Base-by-base conservation (phyloP, 2,329 filamentous ascomycete species). In the Monilinia polystroma region DNA sequence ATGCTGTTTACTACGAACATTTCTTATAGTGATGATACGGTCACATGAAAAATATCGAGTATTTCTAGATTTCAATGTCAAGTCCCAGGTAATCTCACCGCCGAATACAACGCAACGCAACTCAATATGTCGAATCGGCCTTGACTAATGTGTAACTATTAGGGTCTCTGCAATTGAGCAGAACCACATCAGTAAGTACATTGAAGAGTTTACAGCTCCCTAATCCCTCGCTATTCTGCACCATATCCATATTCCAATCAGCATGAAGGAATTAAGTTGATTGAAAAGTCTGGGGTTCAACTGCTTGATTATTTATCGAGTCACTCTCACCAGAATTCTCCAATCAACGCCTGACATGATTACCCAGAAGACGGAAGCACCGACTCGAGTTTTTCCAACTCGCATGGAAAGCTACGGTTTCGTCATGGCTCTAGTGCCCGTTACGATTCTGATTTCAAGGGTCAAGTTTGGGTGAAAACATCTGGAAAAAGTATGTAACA, bases 351-450 rank as follows among this genome's bases (percentile, higher is more conserved):
- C 63, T 65, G 26, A 65, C 38, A 58, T 20, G 23, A 32, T 35
- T 45, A 38, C 23, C 4, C 35, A 65, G 63, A 65, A 41, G 54
- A 65, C 20, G 63, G 45, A 38, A 58, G 26, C 38, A 38, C 12
- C n/a, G 43, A 57, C n/a, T 11, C 53, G 32, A 49, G n/a, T 29
- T 38, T 32, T 58, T 18, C 43, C 8, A 51, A 51, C 20, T 69
- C 56, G 5, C 64, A 66, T 45, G 68, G 65, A 29, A 69, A 67
- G 11, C 38, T 69, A 20, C 68, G 67, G 23, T 78, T 78, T 66
- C 69, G 75, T 12, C 76, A 77, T 71, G 75, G 76, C 38, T 77
- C 75, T 20, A 75, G 72, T 68, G 75, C 75, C 23, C 73, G 69
- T 67, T 76, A 76, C 68, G 72, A 76, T 67, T 68, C 69, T 49